Evolutionary conservation across 2,329 filamentous ascomycete species (phyloP).

Genomic region (Colletotrichum somersetense): DNA sequence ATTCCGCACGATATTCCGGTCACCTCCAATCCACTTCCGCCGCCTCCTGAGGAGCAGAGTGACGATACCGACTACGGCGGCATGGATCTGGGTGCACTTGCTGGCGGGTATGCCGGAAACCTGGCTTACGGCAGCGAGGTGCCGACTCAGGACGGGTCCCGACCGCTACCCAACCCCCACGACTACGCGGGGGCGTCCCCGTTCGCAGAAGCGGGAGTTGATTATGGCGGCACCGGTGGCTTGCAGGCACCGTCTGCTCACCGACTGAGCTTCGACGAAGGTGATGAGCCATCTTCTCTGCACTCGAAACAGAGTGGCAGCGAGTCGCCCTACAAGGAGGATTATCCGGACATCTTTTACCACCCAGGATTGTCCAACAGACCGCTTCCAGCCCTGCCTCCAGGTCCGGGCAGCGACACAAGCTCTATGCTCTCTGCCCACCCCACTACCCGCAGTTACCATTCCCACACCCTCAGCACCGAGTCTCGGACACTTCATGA

Average conservation of each 20-base stretch:
- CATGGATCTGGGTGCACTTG: constrained; percentile 81
- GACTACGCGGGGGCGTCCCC: constrained; percentile 53
- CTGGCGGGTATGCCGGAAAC: constrained; percentile 75
- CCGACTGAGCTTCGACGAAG: constrained; percentile 91
- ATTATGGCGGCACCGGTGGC: constrained; percentile 92
- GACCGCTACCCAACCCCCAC: constrained; percentile 63
- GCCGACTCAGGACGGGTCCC: constrained; percentile 57
- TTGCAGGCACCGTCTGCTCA: constrained; percentile 80
- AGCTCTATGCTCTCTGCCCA: constrained; percentile 64
- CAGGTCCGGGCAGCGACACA: constrained; percentile 72
- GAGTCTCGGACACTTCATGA: constrained; percentile 58
- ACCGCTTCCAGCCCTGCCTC: constrained; percentile 73
- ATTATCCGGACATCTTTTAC: constrained; percentile 92
- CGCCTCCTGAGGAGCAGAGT: constrained; percentile 66
- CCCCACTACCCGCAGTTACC: constrained; percentile 51
- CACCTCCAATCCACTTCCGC: constrained; percentile 53
- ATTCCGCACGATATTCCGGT: constrained; percentile 62
- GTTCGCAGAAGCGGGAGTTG: constrained; percentile 77
- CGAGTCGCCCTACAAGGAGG: constrained; percentile 76
- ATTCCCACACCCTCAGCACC: constrained; percentile 62
- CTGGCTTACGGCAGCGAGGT: constrained; percentile 64
- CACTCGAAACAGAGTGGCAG: constrained; percentile 69
- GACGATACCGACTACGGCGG: constrained; percentile 80
- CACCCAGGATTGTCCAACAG: constrained; percentile 81
- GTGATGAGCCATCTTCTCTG: constrained; percentile 79